Evolutionary conservation across 2,329 filamentous ascomycete genomes (phyloP).

Genomic region (Metarhizium rileyi): DNA sequence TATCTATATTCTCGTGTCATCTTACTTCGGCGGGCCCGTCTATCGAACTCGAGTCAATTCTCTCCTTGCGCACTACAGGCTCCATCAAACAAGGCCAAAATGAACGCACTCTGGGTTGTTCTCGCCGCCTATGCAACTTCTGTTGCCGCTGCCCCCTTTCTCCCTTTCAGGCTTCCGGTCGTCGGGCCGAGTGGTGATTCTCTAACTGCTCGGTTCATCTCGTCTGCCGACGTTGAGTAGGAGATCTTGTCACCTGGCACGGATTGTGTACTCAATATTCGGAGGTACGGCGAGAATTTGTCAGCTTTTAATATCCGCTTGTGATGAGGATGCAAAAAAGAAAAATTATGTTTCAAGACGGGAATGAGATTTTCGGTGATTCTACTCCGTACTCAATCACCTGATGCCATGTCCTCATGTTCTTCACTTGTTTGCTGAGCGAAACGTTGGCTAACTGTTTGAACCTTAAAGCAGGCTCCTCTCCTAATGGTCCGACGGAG

Average conservation of each 20-base stretch:
- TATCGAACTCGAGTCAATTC: not conserved
- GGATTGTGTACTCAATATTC: not conserved
- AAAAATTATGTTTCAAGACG: constrained; percentile 30
- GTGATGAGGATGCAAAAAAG: constrained; percentile 11
- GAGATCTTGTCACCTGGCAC: not conserved
- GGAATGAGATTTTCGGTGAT: constrained; percentile 26
- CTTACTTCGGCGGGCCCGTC: too few relatives aligned
- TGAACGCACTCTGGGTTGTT: constrained; percentile 15
- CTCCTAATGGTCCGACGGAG: too few relatives aligned
- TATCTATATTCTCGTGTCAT: too few relatives aligned
- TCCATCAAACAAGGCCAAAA: too few relatives aligned
- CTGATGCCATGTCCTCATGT: not conserved
- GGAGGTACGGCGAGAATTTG: not conserved
- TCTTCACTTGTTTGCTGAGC: not conserved
- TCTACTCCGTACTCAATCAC: constrained; percentile 14
- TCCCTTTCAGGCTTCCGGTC: constrained; percentile 6
- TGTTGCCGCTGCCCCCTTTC: constrained; percentile 12
- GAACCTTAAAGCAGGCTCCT: too few relatives aligned
- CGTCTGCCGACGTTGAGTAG: constrained; percentile 10
- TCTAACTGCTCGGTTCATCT: not conserved
- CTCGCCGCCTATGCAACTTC: constrained; percentile 12
- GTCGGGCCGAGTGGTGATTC: not conserved
- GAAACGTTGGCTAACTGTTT: not conserved
- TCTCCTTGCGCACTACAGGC: too few relatives aligned
- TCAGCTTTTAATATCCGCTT: not conserved